phyloP scores from a whole-genome alignment of 2,329 filamentous ascomycete genomes.

The Pleomassaria siparia region DNA sequence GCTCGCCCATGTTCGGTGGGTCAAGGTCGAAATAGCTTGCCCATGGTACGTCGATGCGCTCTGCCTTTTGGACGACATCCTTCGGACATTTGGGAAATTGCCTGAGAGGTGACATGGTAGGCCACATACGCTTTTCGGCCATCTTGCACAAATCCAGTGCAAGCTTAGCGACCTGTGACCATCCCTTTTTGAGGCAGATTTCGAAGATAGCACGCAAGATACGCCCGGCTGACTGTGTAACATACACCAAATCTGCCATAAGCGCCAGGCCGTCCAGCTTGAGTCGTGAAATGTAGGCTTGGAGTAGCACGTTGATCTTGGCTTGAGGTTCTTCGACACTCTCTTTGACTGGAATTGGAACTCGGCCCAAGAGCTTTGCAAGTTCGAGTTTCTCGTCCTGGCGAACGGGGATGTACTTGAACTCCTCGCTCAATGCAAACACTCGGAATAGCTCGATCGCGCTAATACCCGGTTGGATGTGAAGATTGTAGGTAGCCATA shows the following conservation, averaged over 20 bases:
- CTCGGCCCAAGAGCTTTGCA: conserved; percentile 82
- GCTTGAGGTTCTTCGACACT: conserved; percentile 94
- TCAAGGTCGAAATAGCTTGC: conserved; percentile 93
- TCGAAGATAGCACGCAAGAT: conserved; percentile 95
- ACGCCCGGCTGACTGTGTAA: conserved; percentile 95
- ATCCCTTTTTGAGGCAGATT: conserved; percentile 95
- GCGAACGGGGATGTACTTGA: conserved; percentile 97
- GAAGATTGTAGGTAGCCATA: conserved; percentile 95
- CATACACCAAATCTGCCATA: conserved; percentile 98
- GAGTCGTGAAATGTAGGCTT: conserved; percentile 93
- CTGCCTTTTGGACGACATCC: conserved; percentile 88
- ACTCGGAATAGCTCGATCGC: conserved; percentile 96
- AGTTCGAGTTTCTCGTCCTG: conserved; percentile 97
- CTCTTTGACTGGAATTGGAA: conserved; percentile 96
- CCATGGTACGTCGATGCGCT: conserved; percentile 94
- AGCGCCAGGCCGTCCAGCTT: conserved; percentile 91
- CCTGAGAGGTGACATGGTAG: conserved; percentile 92
- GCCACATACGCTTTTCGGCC: conserved; percentile 99
- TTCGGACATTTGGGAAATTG: conserved; percentile 79
- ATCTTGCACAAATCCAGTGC: conserved; percentile 96
- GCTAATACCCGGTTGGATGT: conserved; percentile 89
- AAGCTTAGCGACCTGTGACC: conserved; percentile 89
- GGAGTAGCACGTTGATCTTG: conserved; percentile 96
- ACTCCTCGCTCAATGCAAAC: conserved; percentile 94
- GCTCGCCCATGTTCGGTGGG: conserved; percentile 92